Base-by-base conservation (phyloP, 805 yeast species). In the Wickerhamomyces sydowiorum region DNA sequence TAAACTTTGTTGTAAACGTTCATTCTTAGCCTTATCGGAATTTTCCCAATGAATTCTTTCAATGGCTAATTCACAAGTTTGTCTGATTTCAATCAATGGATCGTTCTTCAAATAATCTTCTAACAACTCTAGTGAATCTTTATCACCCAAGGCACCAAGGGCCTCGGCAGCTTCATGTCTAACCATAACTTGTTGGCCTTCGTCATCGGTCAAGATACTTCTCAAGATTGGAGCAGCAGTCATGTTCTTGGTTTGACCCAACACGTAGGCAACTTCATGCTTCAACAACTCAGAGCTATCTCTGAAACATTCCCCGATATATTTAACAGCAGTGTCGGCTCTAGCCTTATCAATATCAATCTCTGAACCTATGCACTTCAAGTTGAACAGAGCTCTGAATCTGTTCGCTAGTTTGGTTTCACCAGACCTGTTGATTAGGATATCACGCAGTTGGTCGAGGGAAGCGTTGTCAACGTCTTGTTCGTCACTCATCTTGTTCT, bases 111-210 rank as follows among this genome's bases (percentile, higher is more conserved):
- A 72, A 63, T 82, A 88, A 41, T 80, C 67, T 47, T 76, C 66
- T 52, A 93, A 75, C 37, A 89, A 60, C 1, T 70, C 76, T 42
- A 93, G 62, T 13, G 95, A 84, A 6, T 76, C 82, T 32, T 66
- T 63, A 62, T 89, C 96, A 37, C 96, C 96, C 40, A 93, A 71
- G 35, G 99, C 99, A 47, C 99, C 99, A 42, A 93, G 72, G 34
- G 98, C 99, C 66, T 93, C 99, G 7, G 99, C 99, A 15, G 99
- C 99, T 65, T 93, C 99, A 64, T 93, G 99, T 64, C 99, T 84
- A 29, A 93, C 99, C 98, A 93, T 93, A 46, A 86, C 72, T 60
- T 86, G 93, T 69, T 91, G 98, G 52, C 70, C 71, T 14, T 69
- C 51, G 20, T 60, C 57, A 61, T 82, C 80, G 38, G 67, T 65